Evolutionary conservation across 2,329 filamentous ascomycete genomes (phyloP), one percentile per base, ranked within the genome.

Genomic region (Xylogone sp.): DNA sequence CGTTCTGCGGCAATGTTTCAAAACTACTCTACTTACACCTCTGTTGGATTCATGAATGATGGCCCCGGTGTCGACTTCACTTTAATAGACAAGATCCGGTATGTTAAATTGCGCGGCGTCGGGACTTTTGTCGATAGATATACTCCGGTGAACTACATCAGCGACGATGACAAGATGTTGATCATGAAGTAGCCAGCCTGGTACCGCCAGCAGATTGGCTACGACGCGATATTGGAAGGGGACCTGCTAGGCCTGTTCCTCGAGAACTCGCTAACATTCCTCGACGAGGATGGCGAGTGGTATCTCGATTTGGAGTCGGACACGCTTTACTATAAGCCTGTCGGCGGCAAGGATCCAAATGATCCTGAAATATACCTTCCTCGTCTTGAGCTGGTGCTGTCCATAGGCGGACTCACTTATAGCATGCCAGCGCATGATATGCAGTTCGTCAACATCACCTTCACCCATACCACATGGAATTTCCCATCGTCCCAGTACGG

Each of bases 321-420:
- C 21, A 48, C 29, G 7, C 12, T 48, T 8, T 48, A 48, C 46
- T 48, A 31, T 21, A 48, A 48, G 24, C 46, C 46, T 18, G 19
- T 42, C n/a, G 21, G 3, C 5, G 46, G 46, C 13, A 29, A 31
- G 29, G 22, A 48, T 20, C 22, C 29, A 21, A 34, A 24, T 21
- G 29, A 24, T 21, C 16, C 31, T 13, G 22, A 48, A 19, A 34
- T 29, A n/a, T 31, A 31, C 29, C 24, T 48, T 48, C 21, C 21
- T n/a, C 22, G 24, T 7, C 46, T 48, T 16, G 46, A 48, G 29
- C n/a, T 21, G n/a, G 13, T 48, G 16, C 13, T 48, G 7, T 21
- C 29, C 18, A 24, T 48, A 21, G 22, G 24, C 16, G 46, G 29
- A 16, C 13, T 31, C 13, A 29, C 46, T 13, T 48, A 48, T 21